phyloP scores from a whole-genome alignment of 225 moss, liverwort and hornwort species.

The Thuidium tamariscinum region DNA sequence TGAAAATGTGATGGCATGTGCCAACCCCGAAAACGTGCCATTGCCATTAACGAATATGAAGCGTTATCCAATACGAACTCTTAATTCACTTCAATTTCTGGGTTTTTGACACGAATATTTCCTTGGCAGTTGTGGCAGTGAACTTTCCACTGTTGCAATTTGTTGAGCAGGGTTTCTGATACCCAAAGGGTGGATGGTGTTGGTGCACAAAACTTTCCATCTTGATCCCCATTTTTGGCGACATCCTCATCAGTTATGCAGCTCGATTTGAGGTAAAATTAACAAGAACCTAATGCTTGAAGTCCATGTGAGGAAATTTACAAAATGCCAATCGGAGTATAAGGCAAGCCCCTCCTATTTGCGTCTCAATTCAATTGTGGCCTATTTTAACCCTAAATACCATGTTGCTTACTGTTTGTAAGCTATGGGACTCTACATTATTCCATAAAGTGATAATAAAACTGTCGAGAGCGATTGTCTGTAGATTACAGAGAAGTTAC shows the following conservation, averaged over 20 bases:
- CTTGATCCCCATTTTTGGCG: constrained; percentile 1
- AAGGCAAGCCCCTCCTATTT: not conserved
- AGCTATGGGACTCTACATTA: not conserved
- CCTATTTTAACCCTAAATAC: not conserved
- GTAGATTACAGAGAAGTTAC: not conserved
- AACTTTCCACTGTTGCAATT: not conserved
- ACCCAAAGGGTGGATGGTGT: constrained; percentile 17
- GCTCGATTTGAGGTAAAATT: constrained; percentile 1
- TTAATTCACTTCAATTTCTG: not conserved
- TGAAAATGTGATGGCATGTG: not conserved
- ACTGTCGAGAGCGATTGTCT: not conserved
- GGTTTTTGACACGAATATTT: not conserved
- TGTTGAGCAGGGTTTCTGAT: constrained; percentile 1
- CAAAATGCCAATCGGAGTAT: not conserved
- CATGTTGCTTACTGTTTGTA: not conserved
- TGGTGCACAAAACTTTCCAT: constrained; percentile 22
- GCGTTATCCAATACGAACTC: not conserved
- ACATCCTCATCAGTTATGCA: not conserved
- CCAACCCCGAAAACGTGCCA: not conserved
- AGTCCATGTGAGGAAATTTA: not conserved
- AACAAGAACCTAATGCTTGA: not conserved
- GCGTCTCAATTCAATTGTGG: not conserved
- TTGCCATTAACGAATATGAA: not conserved
- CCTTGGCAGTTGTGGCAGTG: not conserved
- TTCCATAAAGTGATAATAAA: not conserved